phyloP scores from a whole-genome alignment of 371 early-diverging fungal genomes.

The Lichtheimia ramosa region DNA sequence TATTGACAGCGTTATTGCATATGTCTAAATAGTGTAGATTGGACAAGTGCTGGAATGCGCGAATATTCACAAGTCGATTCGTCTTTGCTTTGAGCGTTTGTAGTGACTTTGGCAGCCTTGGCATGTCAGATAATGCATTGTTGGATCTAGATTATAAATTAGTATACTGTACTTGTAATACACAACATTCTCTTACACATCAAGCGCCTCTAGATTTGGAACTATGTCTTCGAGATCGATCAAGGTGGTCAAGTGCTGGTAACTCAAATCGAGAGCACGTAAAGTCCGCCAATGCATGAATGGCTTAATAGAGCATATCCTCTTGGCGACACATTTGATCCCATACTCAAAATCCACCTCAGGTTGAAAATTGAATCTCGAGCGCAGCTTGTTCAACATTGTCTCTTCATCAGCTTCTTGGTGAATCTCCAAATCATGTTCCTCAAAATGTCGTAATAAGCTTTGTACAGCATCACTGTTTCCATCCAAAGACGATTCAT shows the following conservation, averaged over 20 bases:
- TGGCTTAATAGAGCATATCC: constrained; percentile 13
- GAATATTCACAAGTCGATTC: constrained; percentile 35
- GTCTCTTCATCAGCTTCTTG: background rate
- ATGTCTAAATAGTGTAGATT: constrained; percentile 51
- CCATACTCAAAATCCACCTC: constrained; percentile 10
- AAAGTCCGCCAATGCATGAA: constrained; percentile 30
- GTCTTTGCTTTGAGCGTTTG: background rate
- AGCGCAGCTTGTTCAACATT: background rate
- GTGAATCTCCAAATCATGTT: too few species aligned
- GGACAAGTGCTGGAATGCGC: constrained; percentile 31
- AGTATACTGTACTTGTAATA: constrained; percentile 23
- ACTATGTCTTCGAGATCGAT: constrained; percentile 17
- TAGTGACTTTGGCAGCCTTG: background rate
- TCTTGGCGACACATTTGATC: constrained; percentile 8
- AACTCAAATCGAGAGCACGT: constrained; percentile 27
- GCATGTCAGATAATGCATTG: background rate
- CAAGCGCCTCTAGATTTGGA: constrained; percentile 31
- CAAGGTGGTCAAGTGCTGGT: constrained; percentile 21
- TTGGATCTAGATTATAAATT: background rate
- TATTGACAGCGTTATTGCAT: constrained; percentile 46
- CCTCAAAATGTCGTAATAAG: too few species aligned
- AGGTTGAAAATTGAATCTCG: constrained; percentile 8
- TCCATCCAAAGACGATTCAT: too few species aligned
- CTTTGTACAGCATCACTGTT: too few species aligned
- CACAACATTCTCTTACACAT: constrained; percentile 39